Percentiles rank a stretch among this genome's conserved stretches.
phyloP scores from a whole-genome alignment of 257 asterid genomes.

The Knoxia roxburghii region DNA sequence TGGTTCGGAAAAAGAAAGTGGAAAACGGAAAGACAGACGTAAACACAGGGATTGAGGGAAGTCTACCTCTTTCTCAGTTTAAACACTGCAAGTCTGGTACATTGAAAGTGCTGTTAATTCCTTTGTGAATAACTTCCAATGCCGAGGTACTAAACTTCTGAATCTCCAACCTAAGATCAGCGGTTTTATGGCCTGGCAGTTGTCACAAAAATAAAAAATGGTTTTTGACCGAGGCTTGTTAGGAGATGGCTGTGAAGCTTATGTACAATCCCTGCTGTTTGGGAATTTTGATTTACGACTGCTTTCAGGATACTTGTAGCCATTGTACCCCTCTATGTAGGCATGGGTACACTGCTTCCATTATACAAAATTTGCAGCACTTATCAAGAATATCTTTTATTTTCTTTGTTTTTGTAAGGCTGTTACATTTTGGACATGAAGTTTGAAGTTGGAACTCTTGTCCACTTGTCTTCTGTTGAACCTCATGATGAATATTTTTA shows the following conservation, averaged over 20 bases:
- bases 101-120: background rate
- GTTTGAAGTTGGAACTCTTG: too few species aligned
- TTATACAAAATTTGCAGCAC: too few species aligned
- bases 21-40: slow-evolving; percentile 41
- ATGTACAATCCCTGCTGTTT: too few species aligned
- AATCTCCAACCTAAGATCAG: background rate
- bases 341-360: too few species aligned
- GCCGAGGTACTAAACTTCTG: background rate
- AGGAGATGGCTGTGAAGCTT: too few species aligned
- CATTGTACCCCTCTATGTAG: background rate
- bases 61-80: background rate
- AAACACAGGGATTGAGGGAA: slow-evolving; percentile 29
- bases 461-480: too few species aligned
- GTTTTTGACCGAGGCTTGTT: background rate
- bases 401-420: too few species aligned
- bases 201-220: background rate
- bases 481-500: too few species aligned
- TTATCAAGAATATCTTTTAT: too few species aligned
- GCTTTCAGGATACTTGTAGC: too few species aligned
- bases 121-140: background rate
- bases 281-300: too few species aligned
- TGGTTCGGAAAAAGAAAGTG: slow-evolving; percentile 44
- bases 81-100: background rate
- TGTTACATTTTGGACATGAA: too few species aligned
- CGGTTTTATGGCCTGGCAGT: background rate